Conservation (phyloP, 148 eudicot genomes). For the Dianthus caryophyllus region DNA sequence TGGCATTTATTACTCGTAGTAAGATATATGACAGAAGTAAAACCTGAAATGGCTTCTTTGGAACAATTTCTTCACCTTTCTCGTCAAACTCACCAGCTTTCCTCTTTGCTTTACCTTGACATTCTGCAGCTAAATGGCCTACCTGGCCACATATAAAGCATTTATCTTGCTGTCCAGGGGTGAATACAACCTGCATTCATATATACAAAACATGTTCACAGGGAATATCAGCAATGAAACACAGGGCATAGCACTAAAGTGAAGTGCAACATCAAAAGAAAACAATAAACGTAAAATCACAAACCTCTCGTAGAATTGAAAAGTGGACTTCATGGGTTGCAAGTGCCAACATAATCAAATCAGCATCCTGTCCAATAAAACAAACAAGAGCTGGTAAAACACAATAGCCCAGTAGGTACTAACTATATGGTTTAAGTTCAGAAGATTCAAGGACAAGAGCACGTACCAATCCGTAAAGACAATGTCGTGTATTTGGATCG, state of each 20-base stretch:
- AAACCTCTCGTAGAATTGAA: constrained; percentile 90
- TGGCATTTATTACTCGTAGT: neutral
- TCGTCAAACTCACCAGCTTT: constrained; percentile 94
- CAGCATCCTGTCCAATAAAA: constrained; percentile 62
- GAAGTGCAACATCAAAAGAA: neutral
- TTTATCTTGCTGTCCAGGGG: constrained; percentile 87
- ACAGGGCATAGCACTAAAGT: neutral
- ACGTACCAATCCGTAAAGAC: constrained; percentile 91
- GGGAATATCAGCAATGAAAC: neutral
- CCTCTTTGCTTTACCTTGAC: constrained; percentile 94
- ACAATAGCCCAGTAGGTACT: neutral
- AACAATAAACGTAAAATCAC: constrained; percentile 1
- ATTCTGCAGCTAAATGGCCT: constrained; percentile 85
- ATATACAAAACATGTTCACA: neutral
- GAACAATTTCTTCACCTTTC: constrained; percentile 55
- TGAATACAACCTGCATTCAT: constrained; percentile 60
- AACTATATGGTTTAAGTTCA: neutral
- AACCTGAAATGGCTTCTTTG: constrained; percentile 93
- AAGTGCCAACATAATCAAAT: constrained; percentile 87
- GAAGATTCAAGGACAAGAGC: constrained; percentile 1
- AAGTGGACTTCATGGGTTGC: constrained; percentile 99
- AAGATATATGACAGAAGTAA: constrained; percentile 1
- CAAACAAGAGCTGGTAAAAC: neutral
- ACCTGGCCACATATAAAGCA: constrained; percentile 92
- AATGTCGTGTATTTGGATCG: constrained; percentile 97